phyloP scores from a whole-genome alignment of 441 rosid species.

The Bruguiera hainesii region DNA sequence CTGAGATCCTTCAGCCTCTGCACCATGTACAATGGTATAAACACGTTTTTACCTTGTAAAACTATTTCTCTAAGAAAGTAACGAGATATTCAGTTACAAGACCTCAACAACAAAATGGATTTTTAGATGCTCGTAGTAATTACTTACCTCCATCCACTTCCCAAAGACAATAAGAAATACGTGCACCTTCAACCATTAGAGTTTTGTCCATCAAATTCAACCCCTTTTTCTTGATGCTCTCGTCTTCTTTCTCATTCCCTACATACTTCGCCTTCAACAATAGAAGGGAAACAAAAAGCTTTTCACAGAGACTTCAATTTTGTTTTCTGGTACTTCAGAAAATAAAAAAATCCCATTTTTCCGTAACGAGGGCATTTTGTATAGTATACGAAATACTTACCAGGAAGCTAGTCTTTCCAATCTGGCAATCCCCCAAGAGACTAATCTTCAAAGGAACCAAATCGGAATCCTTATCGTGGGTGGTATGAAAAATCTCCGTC shows the following conservation, averaged over 20 bases:
- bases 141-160: conserved; percentile 56
- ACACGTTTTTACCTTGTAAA: too few relatives aligned
- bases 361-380: neutral
- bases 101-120: neutral
- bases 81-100: too few relatives aligned
- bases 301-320: conserved; percentile 63
- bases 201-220: conserved; percentile 64
- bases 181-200: conserved; percentile 57
- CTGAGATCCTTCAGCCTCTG: conserved; percentile 49
- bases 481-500: neutral
- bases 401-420: conserved; percentile 79
- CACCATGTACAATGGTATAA: neutral
- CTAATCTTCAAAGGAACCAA: conserved; percentile 78
- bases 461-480: conserved; percentile 47
- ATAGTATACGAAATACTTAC: conserved; percentile 25
- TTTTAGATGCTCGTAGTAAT: neutral
- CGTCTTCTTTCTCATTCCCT: conserved; percentile 50
- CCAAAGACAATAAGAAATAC: conserved; percentile 76
- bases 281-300: conserved; percentile 18
- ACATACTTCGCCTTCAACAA: conserved; percentile 75
- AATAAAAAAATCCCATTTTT: neutral
- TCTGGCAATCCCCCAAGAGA: conserved; percentile 68
- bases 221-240: conserved; percentile 38
- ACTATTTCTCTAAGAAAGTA: too few relatives aligned
- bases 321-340: neutral